Evolutionary conservation across 192 early-diverging fungal genomes (phyloP).

Genomic region (Helicostylum pulchrum): DNA sequence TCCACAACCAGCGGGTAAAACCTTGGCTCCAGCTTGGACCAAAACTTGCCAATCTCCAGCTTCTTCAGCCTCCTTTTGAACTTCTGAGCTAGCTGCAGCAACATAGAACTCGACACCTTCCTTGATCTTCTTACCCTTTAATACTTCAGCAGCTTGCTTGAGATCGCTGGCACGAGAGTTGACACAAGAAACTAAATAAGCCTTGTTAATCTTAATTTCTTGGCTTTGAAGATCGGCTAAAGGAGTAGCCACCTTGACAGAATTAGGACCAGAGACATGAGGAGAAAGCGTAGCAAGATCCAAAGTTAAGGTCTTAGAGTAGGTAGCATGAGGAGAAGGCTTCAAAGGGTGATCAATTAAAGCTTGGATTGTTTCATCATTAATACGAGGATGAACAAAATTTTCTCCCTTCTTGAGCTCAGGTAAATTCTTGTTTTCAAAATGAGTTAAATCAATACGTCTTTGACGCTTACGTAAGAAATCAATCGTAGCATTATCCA

Average conservation of each 20-base stretch:
- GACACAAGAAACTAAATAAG: slow-evolving; percentile 93
- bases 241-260: slow-evolving; percentile 89
- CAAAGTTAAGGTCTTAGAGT: slow-evolving; percentile 82
- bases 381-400: slow-evolving; percentile 58
- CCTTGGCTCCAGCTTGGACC: slow-evolving; percentile 83
- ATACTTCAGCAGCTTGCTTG: slow-evolving; percentile 79
- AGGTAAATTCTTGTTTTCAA: slow-evolving; percentile 52
- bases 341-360: slow-evolving; percentile 42
- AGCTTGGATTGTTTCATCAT: slow-evolving; percentile 42
- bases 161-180: slow-evolving; percentile 93
- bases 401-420: slow-evolving; percentile 38
- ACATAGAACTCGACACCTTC: slow-evolving; percentile 90
- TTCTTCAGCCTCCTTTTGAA: slow-evolving; percentile 80
- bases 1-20: slow-evolving; percentile 94
- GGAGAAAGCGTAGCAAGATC: slow-evolving; percentile 87
- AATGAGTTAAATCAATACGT: slow-evolving; percentile 45
- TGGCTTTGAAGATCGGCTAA: slow-evolving; percentile 69
- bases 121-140: slow-evolving; percentile 69
- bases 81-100: slow-evolving; percentile 90
- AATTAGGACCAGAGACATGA: slow-evolving; percentile 91
- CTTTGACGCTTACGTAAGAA: slow-evolving; percentile 69
- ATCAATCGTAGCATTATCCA: slow-evolving; percentile 73
- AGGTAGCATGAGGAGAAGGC: slow-evolving; percentile 61
- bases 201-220: slow-evolving; percentile 88
- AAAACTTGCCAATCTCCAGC: slow-evolving; percentile 87